Conservation (phyloP, 176 grass and related monocot species). For the Carex scoparia region DNA sequence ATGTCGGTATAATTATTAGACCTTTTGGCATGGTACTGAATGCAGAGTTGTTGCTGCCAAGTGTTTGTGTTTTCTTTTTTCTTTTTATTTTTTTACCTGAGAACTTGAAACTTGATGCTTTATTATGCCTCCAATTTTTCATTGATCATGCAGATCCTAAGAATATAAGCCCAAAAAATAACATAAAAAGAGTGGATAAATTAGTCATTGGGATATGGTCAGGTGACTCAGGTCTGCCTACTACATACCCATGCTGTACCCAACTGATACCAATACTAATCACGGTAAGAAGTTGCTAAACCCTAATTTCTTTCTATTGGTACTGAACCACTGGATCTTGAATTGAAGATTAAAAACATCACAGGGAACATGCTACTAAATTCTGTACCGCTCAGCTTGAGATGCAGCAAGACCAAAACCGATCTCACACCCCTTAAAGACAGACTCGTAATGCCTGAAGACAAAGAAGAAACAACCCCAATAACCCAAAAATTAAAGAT, state of each 20-base stretch:
- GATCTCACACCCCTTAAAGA: conserved; percentile 64
- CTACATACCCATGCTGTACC: background rate
- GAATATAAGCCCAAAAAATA: background rate
- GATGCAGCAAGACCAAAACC: conserved; percentile 34
- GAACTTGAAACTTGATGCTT: background rate
- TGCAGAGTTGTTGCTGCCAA: background rate
- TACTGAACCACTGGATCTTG: background rate
- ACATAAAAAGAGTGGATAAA: background rate
- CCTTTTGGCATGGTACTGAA: background rate
- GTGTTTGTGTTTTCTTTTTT: background rate
- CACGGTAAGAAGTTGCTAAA: background rate
- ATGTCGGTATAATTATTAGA: background rate
- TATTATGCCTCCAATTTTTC: background rate
- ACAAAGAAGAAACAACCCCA: conserved; percentile 33
- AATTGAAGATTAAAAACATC: background rate
- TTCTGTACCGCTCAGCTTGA: conserved; percentile 35
- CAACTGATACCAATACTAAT: background rate
- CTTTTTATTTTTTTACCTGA: background rate
- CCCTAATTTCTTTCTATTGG: background rate
- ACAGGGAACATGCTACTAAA: conserved; percentile 44
- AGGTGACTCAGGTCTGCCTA: background rate
- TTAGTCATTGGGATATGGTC: background rate
- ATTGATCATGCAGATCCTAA: background rate
- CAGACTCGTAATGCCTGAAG: conserved; percentile 69
- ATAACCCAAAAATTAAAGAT: conserved; percentile 55